phyloP scores from a whole-genome alignment of 768 basidiomycete genomes.

The Termitomyces titanicus region DNA sequence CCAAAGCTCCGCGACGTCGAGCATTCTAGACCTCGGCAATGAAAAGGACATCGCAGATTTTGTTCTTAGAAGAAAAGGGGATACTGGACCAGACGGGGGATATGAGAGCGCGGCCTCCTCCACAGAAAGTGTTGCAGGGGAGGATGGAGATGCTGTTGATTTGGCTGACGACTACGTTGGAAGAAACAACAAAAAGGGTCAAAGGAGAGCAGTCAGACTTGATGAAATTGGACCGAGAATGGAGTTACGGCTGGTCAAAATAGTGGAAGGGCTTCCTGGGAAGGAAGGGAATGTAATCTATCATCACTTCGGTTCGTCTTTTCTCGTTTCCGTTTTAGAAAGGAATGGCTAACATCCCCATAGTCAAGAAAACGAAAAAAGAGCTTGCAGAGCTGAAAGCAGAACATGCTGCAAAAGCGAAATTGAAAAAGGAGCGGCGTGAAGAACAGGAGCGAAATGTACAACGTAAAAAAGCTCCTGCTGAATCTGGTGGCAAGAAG shows the following conservation, averaged over 20 bases:
- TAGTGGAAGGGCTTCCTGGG: conserved; percentile 90
- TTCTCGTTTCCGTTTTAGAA: conserved; percentile 3
- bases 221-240: conserved; percentile 95
- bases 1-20: conserved; percentile 29
- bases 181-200: conserved; percentile 88
- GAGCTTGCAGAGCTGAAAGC: conserved; percentile 64
- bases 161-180: conserved; percentile 94
- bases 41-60: conserved; percentile 97
- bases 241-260: conserved; percentile 91
- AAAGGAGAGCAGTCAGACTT: conserved; percentile 84
- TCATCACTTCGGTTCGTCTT: conserved; percentile 83
- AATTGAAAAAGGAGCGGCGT: conserved; percentile 69
- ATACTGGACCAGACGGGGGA: conserved; percentile 59
- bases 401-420: conserved; percentile 75
- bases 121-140: conserved; percentile 78
- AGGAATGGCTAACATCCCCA: conserved; percentile 2
- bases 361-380: conserved; percentile 89
- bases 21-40: conserved; percentile 75
- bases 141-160: conserved; percentile 79
- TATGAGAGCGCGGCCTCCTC: conserved; percentile 83
- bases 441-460: conserved; percentile 94
- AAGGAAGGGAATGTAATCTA: conserved; percentile 92
- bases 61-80: conserved; percentile 68
- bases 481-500: conserved; percentile 14
- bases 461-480: conserved; percentile 63